A percentile compares a stretch with the other conserved stretches of the same genome.
Evolutionary conservation across 2,329 filamentous ascomycete species (phyloP).

Genomic region (Coniochaeta prunicola): DNA sequence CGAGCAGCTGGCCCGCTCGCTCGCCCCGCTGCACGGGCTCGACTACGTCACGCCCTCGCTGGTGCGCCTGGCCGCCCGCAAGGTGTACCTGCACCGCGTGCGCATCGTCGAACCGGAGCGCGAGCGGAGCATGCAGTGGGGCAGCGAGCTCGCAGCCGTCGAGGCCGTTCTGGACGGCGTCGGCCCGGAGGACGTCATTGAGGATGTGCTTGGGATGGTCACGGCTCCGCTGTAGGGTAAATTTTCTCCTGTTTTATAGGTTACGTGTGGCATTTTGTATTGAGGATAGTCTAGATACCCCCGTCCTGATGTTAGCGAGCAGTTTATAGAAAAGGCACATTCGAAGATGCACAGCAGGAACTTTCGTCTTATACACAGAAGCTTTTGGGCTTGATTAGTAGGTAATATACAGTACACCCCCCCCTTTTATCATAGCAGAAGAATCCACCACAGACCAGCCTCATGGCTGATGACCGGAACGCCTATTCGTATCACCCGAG

Average conservation of each 20-base stretch:
- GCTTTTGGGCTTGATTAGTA: neutral
- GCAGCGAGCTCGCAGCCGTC: slow-evolving; percentile 68
- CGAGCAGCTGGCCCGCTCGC: slow-evolving; percentile 57
- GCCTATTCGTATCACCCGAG: neutral
- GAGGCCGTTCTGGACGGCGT: slow-evolving; percentile 56
- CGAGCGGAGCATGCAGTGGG: slow-evolving; percentile 90
- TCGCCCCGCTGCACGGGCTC: slow-evolving; percentile 76
- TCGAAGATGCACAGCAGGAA: neutral
- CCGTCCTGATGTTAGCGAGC: neutral
- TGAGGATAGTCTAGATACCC: neutral
- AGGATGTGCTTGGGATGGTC: slow-evolving; percentile 54
- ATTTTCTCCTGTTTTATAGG: neutral
- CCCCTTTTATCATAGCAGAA: neutral
- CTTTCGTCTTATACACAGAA: neutral
- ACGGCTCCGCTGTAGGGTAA: slow-evolving; percentile 39
- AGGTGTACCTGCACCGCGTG: slow-evolving; percentile 84
- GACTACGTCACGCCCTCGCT: slow-evolving; percentile 79
- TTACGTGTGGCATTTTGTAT: neutral
- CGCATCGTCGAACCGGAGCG: slow-evolving; percentile 58
- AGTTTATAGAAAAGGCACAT: neutral
- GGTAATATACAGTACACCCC: neutral
- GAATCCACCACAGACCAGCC: neutral
- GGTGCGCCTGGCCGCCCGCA: slow-evolving; percentile 72
- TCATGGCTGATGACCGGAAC: neutral
- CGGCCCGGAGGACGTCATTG: slow-evolving; percentile 55